Percentiles rank a stretch among this genome's conserved stretches.
Conservation (phyloP, 176 grass and related monocot genomes). For the Panicum miliaceum region DNA sequence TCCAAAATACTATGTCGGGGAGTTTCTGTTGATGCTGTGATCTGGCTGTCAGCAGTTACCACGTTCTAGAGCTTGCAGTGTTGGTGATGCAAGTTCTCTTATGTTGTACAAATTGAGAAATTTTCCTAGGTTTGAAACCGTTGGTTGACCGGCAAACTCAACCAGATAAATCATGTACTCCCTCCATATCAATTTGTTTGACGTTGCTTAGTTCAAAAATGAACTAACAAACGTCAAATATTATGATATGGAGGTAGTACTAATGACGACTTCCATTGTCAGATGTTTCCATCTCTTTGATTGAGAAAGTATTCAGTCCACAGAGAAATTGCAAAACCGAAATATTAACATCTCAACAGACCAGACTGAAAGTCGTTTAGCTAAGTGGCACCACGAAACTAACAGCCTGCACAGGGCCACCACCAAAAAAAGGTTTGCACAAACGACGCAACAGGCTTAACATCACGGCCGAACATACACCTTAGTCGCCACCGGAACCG, state of each 20-base stretch:
- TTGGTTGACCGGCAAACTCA: background rate
- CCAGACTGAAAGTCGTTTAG: background rate
- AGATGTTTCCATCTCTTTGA: background rate
- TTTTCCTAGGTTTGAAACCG: background rate
- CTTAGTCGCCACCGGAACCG: background rate
- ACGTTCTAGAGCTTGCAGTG: background rate
- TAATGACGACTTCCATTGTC: no score
- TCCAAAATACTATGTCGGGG: background rate
- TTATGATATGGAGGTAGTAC: no score
- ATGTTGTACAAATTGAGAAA: background rate
- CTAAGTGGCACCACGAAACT: background rate
- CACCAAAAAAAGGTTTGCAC: background rate
- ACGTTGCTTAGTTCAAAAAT: no score
- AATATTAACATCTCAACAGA: background rate
- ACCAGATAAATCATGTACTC: background rate
- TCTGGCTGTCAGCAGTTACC: background rate
- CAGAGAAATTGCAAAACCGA: background rate
- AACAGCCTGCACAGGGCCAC: background rate
- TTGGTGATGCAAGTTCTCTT: background rate
- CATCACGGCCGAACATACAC: background rate
- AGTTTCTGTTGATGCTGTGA: background rate
- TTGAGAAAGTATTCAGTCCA: background rate
- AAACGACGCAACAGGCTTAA: background rate
- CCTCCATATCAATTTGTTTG: background rate
- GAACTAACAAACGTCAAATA: no score